Evolutionary conservation across 2,329 filamentous ascomycete genomes (phyloP).

Genomic region (Arthrobotrys conoides): DNA sequence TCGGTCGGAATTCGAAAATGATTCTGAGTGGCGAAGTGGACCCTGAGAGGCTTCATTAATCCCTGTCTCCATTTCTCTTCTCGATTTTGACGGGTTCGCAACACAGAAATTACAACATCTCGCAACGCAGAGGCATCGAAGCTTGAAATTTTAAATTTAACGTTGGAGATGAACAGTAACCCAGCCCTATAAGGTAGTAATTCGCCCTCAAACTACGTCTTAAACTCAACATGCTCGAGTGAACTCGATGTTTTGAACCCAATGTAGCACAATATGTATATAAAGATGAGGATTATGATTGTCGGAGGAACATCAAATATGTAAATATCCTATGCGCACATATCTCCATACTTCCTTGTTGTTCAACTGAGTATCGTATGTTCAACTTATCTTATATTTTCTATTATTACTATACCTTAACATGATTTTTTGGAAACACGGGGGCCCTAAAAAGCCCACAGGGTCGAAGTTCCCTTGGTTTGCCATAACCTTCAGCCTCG

Average conservation of each 20-base stretch:
- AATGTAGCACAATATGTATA: slow-evolving; percentile 32
- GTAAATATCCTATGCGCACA: neutral
- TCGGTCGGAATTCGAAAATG: slow-evolving; percentile 18
- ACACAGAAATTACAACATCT: slow-evolving; percentile 19
- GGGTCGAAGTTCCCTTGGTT: slow-evolving; percentile 13
- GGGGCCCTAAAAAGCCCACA: neutral
- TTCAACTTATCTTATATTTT: too few relatives aligned
- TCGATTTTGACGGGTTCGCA: neutral
- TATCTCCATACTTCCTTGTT: neutral
- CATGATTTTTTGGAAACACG: neutral
- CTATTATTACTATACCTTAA: neutral
- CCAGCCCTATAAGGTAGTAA: neutral
- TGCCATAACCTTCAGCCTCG: slow-evolving; percentile 5
- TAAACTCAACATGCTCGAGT: slow-evolving; percentile 1
- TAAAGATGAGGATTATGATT: slow-evolving; percentile 8
- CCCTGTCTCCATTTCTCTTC: too few relatives aligned
- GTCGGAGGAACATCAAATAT: neutral
- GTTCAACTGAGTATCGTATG: too few relatives aligned
- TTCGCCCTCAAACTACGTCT: slow-evolving; percentile 31
- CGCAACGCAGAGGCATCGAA: slow-evolving; percentile 18
- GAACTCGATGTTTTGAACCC: slow-evolving; percentile 22
- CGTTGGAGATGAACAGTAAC: neutral
- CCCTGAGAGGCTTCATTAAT: slow-evolving; percentile 6
- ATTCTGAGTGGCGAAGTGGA: slow-evolving; percentile 29
- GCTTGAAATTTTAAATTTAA: neutral